Evolutionary conservation across 2,329 filamentous ascomycete species (phyloP), one percentile per base, ranked within the genome.

Genomic region (Exophiala aquamarina): DNA sequence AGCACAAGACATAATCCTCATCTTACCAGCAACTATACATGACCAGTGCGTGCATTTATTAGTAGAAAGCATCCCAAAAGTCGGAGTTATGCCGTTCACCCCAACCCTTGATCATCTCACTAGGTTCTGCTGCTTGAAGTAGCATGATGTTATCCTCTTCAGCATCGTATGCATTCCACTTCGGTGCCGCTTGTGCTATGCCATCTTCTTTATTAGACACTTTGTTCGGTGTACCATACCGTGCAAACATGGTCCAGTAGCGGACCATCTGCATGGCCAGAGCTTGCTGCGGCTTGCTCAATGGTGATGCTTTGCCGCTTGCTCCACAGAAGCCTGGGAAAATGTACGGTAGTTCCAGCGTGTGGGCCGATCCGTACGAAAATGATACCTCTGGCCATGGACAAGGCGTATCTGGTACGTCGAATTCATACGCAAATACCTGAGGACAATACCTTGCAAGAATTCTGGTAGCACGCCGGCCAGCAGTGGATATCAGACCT

Each of bases 311-410:
- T 21, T 14, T 35, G 13, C 41, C 41, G 18, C 31, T 23, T 10
- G 11, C 41, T 4, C 41, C 41, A 44, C 41, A 34, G 17, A 44
- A 44, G 9, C 7, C 8, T n/a, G 41, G 41, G 35, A 44, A 44
- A 5, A 44, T 9, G 41, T 35, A 44, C 10, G 17, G 41, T 3
- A 44, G 19, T 4, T 44, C 41, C 23, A 10, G 15, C n/a, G 41
- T 33, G 19, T 44, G 41, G 4, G 29, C 41, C 5, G 41, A 44
- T 4, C 31, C 41, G 15, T 44, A 44, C n/a, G 41, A 31, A 35
- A 44, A 44, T 26, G 41, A 44, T 9, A 26, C 29, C n/a, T 44
- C 31, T 8, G 41, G 41, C 41, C 41, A 44, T 17, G 41, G 7
- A 10, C 10, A 9, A 8, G 41, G 41, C 9, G 41, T 20, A 20